Percentiles rank a stretch among this genome's conserved stretches.
Conservation (phyloP, 2,329 filamentous ascomycete genomes). For the Colletotrichum noveboracense region DNA sequence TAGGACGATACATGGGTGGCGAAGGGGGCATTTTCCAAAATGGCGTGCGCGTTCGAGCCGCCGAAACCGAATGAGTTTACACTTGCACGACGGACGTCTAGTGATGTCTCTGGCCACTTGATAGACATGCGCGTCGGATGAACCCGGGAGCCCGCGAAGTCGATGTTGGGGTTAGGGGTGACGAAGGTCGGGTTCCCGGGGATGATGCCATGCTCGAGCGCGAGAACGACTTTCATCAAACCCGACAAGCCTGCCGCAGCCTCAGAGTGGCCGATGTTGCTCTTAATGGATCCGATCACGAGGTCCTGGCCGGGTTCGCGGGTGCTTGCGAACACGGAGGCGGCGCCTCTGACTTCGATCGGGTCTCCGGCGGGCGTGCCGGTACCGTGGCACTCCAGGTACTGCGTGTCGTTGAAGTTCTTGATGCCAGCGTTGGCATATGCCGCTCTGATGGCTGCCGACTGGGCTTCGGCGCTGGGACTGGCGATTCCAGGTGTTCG, state of each 20-base stretch:
- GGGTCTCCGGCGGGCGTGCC: slow-evolving; percentile 44
- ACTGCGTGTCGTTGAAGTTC: slow-evolving; percentile 26
- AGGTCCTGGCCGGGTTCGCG: slow-evolving; percentile 22
- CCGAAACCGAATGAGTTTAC: slow-evolving; percentile 42
- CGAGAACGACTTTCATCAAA: slow-evolving; percentile 32
- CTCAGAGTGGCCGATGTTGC: slow-evolving; percentile 36
- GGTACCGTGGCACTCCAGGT: slow-evolving; percentile 45
- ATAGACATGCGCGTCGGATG: not conserved
- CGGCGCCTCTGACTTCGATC: slow-evolving; percentile 34
- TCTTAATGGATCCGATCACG: slow-evolving; percentile 36
- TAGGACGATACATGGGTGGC: not conserved
- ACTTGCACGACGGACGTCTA: slow-evolving; percentile 23
- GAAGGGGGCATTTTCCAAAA: slow-evolving; percentile 14
- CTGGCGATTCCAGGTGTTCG: slow-evolving; percentile 39
- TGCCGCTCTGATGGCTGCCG: slow-evolving; percentile 30
- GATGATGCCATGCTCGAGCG: slow-evolving; percentile 30
- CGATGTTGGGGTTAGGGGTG: slow-evolving; percentile 31
- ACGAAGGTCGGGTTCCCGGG: slow-evolving; percentile 27
- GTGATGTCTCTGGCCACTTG: not conserved
- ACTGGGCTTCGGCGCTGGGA: slow-evolving; percentile 34
- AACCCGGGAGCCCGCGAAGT: not conserved
- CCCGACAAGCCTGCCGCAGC: slow-evolving; percentile 31
- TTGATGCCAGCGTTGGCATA: slow-evolving; percentile 33
- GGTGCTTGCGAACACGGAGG: slow-evolving; percentile 26
- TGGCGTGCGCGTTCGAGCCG: slow-evolving; percentile 37